Percentiles rank a stretch among this genome's conserved stretches.
These are phyloP conservation scores for Leishmania turanica DNA, from an alignment of 208 protist species.

Conservation along the genomic window DNA sequence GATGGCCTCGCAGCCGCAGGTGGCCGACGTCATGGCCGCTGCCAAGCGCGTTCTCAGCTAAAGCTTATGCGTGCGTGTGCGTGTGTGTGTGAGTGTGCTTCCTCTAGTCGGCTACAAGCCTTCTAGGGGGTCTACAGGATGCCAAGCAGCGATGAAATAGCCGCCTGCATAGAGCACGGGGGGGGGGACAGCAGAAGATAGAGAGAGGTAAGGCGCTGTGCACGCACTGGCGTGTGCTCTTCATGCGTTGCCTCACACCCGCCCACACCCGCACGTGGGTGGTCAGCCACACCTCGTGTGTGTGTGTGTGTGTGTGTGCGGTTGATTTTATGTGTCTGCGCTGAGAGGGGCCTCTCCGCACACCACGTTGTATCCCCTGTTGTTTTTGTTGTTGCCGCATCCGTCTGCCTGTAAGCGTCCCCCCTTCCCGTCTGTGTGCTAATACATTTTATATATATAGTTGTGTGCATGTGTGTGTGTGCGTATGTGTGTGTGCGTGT, in stretches of 20 bases:
- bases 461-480: neutral
- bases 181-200: neutral
- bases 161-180: neutral
- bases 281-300: neutral
- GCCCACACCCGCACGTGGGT: neutral
- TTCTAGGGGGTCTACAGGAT: neutral
- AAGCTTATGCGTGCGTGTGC: neutral
- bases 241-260: neutral
- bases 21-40: constrained; percentile 74
- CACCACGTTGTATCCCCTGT: neutral
- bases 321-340: too few species aligned
- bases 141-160: neutral
- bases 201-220: neutral
- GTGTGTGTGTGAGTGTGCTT: neutral
- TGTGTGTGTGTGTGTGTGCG: too few species aligned
- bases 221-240: neutral
- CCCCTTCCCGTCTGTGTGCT: neutral
- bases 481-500: neutral
- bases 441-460: neutral
- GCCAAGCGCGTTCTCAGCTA: constrained; percentile 80
- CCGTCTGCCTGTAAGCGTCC: neutral
- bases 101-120: neutral
- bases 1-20: constrained; percentile 82
- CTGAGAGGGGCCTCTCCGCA: too few species aligned
- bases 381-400: neutral